These are phyloP conservation scores for Teunomyces tritomae DNA, from an alignment of 805 yeast genomes.

Conservation along the genomic window DNA sequence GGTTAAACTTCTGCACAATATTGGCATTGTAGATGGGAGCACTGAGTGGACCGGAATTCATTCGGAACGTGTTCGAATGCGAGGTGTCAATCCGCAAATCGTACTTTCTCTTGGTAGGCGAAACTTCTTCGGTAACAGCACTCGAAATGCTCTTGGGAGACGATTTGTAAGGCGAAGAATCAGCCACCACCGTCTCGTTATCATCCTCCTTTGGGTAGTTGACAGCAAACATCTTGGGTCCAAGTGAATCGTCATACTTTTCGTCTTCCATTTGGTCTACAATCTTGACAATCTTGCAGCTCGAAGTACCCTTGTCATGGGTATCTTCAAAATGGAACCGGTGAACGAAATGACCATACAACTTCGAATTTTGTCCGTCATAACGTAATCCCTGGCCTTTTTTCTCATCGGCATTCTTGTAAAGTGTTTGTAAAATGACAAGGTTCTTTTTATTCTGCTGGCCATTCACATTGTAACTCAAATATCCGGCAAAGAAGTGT, in stretches of 20 bases:
- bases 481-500: constrained; percentile 38
- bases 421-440: constrained; percentile 30
- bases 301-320: constrained; percentile 7
- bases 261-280: constrained; percentile 6
- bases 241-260: not conserved
- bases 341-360: constrained; percentile 26
- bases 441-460: constrained; percentile 17
- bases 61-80: constrained; percentile 10
- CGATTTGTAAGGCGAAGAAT: constrained; percentile 35
- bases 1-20: constrained; percentile 18
- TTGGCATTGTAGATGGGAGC: constrained; percentile 37
- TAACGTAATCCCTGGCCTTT: not conserved
- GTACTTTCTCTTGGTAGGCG: constrained; percentile 14
- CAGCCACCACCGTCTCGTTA: constrained; percentile 40
- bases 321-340: constrained; percentile 13
- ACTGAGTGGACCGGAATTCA: constrained; percentile 26
- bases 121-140: constrained; percentile 3
- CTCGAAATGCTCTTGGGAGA: constrained; percentile 16
- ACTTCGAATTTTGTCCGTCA: constrained; percentile 7
- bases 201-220: constrained; percentile 20
- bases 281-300: constrained; percentile 11
- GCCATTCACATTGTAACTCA: constrained; percentile 35
- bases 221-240: not conserved
- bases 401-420: constrained; percentile 17
- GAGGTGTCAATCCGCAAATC: constrained; percentile 17